phyloP scores from a whole-genome alignment of 208 protist species.

The Leishmania mexicana region DNA sequence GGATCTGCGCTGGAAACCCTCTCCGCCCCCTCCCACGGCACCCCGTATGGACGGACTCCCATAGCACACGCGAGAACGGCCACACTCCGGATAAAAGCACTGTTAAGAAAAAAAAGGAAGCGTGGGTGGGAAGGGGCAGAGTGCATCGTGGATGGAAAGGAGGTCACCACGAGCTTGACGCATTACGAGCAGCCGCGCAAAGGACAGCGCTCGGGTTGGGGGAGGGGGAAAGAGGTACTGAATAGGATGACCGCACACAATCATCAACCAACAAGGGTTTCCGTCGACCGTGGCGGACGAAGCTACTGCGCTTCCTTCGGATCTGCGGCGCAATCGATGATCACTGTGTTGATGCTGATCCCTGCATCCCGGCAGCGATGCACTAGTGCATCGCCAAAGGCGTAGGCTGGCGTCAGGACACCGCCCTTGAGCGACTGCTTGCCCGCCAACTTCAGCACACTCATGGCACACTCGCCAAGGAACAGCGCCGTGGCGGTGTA shows the following conservation, averaged over 20 bases:
- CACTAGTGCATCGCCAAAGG: constrained; percentile 70
- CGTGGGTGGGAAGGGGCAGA: not conserved
- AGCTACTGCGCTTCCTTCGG: constrained; percentile 15
- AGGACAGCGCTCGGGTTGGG: not conserved
- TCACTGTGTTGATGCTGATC: constrained; percentile 34
- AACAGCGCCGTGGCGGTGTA: constrained; percentile 79
- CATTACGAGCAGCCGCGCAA: not conserved
- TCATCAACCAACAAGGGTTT: not conserved
- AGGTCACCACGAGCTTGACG: not conserved
- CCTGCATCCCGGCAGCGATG: constrained; percentile 38
- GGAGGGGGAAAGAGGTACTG: not conserved
- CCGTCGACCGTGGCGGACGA: not conserved
- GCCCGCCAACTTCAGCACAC: constrained; percentile 37
- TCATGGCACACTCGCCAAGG: constrained; percentile 64
- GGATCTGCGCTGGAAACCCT: not conserved
- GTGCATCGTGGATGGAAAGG: not conserved
- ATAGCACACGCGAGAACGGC: not conserved
- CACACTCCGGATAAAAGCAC: not conserved
- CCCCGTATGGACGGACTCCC: not conserved
- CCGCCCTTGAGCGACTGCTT: constrained; percentile 49
- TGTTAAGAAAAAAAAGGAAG: not conserved
- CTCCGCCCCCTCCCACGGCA: too few relatives aligned
- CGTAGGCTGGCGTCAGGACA: constrained; percentile 65
- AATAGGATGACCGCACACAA: not conserved
- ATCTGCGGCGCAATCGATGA: constrained; percentile 1